Base-by-base conservation (phyloP, 1,139 yeast genomes). In the Diutina sp. region DNA sequence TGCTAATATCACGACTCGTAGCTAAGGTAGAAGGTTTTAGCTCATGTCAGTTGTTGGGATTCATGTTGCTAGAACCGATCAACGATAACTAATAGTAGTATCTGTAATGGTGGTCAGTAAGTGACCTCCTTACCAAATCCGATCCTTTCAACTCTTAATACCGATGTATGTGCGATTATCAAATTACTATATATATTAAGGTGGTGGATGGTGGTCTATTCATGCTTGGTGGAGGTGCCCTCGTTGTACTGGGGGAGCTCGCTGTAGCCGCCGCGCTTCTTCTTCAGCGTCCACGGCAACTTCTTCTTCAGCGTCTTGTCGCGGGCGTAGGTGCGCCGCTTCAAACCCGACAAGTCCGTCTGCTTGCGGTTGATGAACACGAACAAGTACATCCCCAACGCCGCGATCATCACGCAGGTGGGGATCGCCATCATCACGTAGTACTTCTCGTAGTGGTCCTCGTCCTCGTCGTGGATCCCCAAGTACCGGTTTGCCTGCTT, bases 351-450 rank as follows among this genome's bases (percentile, higher is more conserved):
- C 60, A 76, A 70, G 61, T 81, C 85, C 58, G 77, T 64, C 48
- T 61, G 58, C 29, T 63, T 71, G 60, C 72, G 75, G 65, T 84
- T 87, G 57, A 78, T 59, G 62, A 71, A 73, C 12, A 85, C 76
- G 66, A 87, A 85, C 58, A 83, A 63, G 66, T 85, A 86, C 86
- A 86, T 83, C 51, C 76, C 73, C 52, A 84, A 71, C 2, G 79
- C 83, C 28, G 84, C 78, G 35, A 87, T 61, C n/a, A 82, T 69
- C 38, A 87, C 89, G 58, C 79, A 74, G 0, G 88, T 79, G n/a
- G 96, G 96, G 66, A 87, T 78, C 8, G 87, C 74, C 71, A 82
- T 71, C 64, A 87, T 73, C 54, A 83, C 79, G 61, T 84, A 76
- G 64, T 87, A 85, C 64, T 85, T 85, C 65, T 85, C 87, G 60